Percentiles rank a stretch among this genome's conserved stretches.
Evolutionary conservation across 805 yeast species (phyloP).

Genomic region (Priceomyces melissophilus): DNA sequence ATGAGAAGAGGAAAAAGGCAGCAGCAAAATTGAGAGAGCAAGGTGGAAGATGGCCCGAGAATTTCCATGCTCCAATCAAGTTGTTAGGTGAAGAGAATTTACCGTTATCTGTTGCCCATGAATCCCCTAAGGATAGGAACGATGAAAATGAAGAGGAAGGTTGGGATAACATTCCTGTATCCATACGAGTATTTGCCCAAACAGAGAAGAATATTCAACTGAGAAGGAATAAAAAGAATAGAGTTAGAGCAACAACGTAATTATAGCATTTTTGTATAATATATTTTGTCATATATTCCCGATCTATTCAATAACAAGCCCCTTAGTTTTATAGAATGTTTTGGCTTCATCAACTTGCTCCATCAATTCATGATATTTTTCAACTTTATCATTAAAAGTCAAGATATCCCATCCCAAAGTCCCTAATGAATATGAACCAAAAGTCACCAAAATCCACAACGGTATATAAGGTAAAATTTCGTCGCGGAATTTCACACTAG

Average conservation of each 20-base stretch:
- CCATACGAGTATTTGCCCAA: constrained; percentile 78
- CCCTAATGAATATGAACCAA: constrained; percentile 66
- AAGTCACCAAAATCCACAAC: constrained; percentile 65
- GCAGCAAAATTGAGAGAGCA: constrained; percentile 34
- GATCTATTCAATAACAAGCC: constrained; percentile 43
- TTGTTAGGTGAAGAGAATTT: constrained; percentile 29
- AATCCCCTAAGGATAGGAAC: constrained; percentile 11
- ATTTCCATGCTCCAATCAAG: constrained; percentile 39
- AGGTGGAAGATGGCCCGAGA: constrained; percentile 44
- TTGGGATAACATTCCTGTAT: constrained; percentile 61
- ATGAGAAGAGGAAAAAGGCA: constrained; percentile 55
- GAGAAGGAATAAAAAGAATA: constrained; percentile 16
- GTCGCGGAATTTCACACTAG: constrained; percentile 42
- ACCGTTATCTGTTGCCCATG: constrained; percentile 33
- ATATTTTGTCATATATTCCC: background rate
- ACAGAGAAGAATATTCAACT: constrained; percentile 65
- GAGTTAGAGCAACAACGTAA: background rate
- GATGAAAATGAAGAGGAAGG: constrained; percentile 19
- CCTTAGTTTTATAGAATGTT: constrained; percentile 51
- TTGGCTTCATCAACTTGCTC: constrained; percentile 61
- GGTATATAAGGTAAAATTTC: constrained; percentile 67
- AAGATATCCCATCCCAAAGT: constrained; percentile 66
- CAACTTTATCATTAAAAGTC: constrained; percentile 69
- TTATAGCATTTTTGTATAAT: too few relatives aligned
- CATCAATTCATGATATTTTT: constrained; percentile 59